Conservation (phyloP, 2,329 filamentous ascomycete genomes). For the Aspergillus versicolor region DNA sequence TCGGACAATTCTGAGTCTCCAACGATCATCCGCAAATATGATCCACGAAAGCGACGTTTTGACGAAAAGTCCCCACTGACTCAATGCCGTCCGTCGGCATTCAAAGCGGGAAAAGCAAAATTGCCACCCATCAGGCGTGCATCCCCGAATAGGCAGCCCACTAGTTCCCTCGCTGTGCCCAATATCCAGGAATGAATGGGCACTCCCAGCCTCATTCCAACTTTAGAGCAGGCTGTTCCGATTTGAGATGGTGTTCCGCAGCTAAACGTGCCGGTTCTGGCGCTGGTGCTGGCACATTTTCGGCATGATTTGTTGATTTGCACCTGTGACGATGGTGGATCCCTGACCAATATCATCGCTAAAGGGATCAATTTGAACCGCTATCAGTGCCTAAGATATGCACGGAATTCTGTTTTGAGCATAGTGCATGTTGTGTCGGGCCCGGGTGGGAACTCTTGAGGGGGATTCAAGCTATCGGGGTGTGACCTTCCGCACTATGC, state of each 20-base stretch:
- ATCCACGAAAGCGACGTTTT: neutral
- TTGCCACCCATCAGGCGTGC: neutral
- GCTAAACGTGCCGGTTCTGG: neutral
- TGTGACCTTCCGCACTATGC: neutral
- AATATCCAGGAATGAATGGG: neutral
- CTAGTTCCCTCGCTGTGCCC: neutral
- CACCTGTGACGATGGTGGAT: neutral
- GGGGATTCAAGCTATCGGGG: neutral
- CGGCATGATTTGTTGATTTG: neutral
- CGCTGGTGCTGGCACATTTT: neutral
- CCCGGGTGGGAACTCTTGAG: neutral
- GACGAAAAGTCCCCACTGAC: neutral
- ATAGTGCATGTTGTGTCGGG: neutral
- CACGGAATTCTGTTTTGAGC: slow-evolving; percentile 6
- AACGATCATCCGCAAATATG: neutral
- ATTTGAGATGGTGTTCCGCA: neutral
- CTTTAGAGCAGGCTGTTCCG: neutral
- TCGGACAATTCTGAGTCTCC: neutral
- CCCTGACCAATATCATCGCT: neutral
- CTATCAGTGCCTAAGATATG: slow-evolving; percentile 3
- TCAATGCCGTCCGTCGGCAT: too few species aligned
- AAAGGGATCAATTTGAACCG: neutral
- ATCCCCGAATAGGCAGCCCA: neutral
- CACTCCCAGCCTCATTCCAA: neutral
- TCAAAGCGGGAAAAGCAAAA: neutral